A percentile compares a stretch with the other conserved stretches of the same genome.
Conservation (phyloP, 2,329 filamentous ascomycete species). For the Huntiella abstrusa region DNA sequence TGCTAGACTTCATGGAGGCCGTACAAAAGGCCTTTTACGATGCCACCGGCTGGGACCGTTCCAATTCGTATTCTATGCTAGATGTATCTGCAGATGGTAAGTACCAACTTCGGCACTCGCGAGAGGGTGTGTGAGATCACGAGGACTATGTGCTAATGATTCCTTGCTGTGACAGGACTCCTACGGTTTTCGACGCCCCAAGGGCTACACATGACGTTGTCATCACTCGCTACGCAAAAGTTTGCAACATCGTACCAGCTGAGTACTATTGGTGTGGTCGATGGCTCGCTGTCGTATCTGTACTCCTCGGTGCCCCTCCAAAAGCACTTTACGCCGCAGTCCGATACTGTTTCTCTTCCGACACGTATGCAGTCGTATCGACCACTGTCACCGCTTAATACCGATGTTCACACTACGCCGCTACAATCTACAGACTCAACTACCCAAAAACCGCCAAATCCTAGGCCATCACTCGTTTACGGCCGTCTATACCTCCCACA, state of each 20-base stretch:
- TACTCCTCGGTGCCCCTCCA: conserved; percentile 72
- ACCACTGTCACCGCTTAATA: conserved; percentile 35
- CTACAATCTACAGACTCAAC: background rate
- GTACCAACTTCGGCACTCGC: conserved; percentile 12
- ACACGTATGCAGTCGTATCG: conserved; percentile 68
- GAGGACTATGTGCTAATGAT: too few relatives aligned
- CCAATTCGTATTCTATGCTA: conserved; percentile 79
- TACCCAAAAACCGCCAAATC: conserved; percentile 15
- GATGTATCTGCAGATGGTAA: conserved; percentile 67
- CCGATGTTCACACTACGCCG: conserved; percentile 6
- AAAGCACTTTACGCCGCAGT: conserved; percentile 45
- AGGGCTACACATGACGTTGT: conserved; percentile 70
- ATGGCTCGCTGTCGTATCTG: conserved; percentile 92
- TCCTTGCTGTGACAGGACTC: conserved; percentile 35
- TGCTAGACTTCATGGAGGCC: conserved; percentile 97
- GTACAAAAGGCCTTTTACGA: conserved; percentile 80
- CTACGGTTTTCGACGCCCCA: conserved; percentile 76
- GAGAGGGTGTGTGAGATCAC: too few relatives aligned
- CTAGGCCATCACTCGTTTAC: conserved; percentile 45
- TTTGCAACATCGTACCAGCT: conserved; percentile 91
- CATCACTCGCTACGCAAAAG: conserved; percentile 77
- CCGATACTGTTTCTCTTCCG: conserved; percentile 56
- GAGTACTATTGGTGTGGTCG: conserved; percentile 74
- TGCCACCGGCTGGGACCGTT: conserved; percentile 70
- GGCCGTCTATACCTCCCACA: conserved; percentile 66